Evolutionary conservation across 148 eudicot genomes (phyloP).

Genomic region (Cornus florida): DNA sequence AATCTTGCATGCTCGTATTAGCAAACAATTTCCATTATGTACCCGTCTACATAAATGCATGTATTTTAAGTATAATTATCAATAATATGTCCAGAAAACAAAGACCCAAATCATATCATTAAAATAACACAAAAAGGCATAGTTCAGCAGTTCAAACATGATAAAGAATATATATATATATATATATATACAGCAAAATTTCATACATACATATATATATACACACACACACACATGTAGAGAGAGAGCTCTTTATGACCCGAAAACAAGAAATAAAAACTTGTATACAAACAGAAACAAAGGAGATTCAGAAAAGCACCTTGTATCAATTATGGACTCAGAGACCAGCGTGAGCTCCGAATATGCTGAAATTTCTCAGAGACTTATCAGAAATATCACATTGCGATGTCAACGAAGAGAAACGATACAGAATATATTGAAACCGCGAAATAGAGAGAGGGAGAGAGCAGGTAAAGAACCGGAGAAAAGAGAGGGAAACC

Average conservation of each 20-base stretch:
- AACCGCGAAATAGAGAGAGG: not conserved
- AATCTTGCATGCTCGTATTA: not conserved
- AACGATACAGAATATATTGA: not conserved
- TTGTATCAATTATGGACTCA: not conserved
- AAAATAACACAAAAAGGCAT: not conserved
- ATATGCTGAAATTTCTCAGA: not conserved
- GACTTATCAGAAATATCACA: not conserved
- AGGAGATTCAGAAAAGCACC: slow-evolving; percentile 4
- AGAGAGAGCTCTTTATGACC: not conserved
- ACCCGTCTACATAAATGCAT: not conserved
- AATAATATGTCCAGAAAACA: not conserved
- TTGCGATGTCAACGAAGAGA: not conserved
- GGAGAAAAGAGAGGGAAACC: not conserved
- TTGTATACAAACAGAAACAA: not conserved
- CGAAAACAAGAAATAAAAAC: not conserved
- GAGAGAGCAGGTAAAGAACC: not conserved
- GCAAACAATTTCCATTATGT: not conserved
- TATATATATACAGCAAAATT: no score
- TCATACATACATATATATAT: not conserved
- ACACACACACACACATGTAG: not conserved
- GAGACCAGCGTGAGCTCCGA: not conserved
- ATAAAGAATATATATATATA: not conserved
- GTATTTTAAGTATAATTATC: not conserved
- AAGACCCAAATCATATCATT: not conserved
- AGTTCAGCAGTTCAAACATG: not conserved